These are phyloP conservation scores for Plasmodium vivax DNA, from an alignment of 169 alveolate genomes.

Conservation along the genomic window DNA sequence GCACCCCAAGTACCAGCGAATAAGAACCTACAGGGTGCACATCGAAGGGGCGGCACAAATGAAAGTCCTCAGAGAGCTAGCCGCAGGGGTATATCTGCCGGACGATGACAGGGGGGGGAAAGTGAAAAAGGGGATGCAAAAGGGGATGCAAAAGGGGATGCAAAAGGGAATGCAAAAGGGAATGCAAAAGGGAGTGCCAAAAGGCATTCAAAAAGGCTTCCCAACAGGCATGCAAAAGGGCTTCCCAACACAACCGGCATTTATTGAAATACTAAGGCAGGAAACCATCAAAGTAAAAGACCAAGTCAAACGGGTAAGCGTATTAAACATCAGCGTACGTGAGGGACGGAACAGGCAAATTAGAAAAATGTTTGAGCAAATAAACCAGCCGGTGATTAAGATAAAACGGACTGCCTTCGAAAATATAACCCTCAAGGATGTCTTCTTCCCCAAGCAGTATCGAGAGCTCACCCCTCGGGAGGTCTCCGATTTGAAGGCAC, in stretches of 20 bases:
- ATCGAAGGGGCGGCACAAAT: constrained; percentile 64
- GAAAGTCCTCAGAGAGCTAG: constrained; percentile 57
- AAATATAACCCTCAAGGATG: constrained; percentile 64
- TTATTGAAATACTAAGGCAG: constrained; percentile 72
- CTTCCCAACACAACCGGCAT: constrained; percentile 73
- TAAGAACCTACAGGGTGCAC: constrained; percentile 62
- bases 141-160: not conserved
- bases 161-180: not conserved
- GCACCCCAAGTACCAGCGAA: constrained; percentile 68
- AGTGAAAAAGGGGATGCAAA: not conserved
- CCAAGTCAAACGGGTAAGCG: constrained; percentile 42
- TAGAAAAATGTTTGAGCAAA: constrained; percentile 74
- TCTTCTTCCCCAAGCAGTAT: constrained; percentile 61
- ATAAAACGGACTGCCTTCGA: constrained; percentile 73
- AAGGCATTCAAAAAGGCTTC: no score
- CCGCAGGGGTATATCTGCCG: constrained; percentile 48
- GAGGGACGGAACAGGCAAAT: constrained; percentile 75
- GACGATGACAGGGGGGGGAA: constrained; percentile 14
- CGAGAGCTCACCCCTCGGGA: constrained; percentile 56
- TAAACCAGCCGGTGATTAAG: constrained; percentile 71
- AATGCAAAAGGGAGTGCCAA: constrained; percentile 1
- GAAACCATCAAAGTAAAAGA: constrained; percentile 52
- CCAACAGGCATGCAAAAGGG: no score
- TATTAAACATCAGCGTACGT: constrained; percentile 63
- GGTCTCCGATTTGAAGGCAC: constrained; percentile 34